Evolutionary conservation across 2,329 filamentous ascomycete species (phyloP), one percentile per base, ranked within the genome.

Genomic region (Rhexocercosporidium sp.): DNA sequence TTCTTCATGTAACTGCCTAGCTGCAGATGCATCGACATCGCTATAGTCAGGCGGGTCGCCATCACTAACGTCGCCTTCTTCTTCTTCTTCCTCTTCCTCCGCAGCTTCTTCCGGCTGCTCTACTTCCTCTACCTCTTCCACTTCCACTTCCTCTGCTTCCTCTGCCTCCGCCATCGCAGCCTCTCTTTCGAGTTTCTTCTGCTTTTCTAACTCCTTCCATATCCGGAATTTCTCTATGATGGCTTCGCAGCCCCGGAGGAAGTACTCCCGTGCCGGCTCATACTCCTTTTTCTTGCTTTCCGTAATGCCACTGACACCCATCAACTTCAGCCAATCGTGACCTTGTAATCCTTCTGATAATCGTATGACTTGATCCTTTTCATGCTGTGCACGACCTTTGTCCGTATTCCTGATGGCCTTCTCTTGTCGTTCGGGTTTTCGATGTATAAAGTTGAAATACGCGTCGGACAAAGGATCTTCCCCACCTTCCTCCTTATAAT

Each of bases 201-300:
- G 88, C 81, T 94, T 96, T 79, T 99, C 96, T 77, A 97, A 93
- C 69, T 94, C 86, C 69, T 90, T 94, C 94, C 94, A 98, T 64
- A 87, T 83, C 60, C 89, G 87, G 77, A 97, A 98, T 77, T 97
- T 98, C 70, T 93, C 89, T 22, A 98, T 84, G 34, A 98, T 90
- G 0, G 86, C 85, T 70, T 93, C 86, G 66, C 96, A 94, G 68
- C 96, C 93, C 65, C 85, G 86, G 73, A 97, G 91, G 77, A 97
- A 97, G 77, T 95, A 90, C 68, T 90, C 86, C 31, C 96, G 88
- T 69, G 96, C 96, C 2, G 91, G 89, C 78, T 97, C 93, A 78
- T 93, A 97, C 34, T 90, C 87, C 78, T 92, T 96, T 80, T 93
- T 95, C 75, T 93, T 92, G 25, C 88, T 89, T 75, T 97, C 94